Conservation (phyloP, 176 grass and related monocot genomes). For the Thalia dealbata region DNA sequence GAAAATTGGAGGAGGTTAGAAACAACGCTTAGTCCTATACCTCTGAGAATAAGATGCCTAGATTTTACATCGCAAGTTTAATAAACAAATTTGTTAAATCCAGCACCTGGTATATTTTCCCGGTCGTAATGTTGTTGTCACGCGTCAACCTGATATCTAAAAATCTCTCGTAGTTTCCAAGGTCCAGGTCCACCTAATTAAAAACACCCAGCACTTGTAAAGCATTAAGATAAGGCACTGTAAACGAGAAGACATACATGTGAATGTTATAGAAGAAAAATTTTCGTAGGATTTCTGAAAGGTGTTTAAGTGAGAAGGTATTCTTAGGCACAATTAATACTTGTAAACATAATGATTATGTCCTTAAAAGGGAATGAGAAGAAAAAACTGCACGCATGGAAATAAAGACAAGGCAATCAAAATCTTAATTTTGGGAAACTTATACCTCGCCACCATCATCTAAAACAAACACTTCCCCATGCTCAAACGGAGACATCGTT, state of each 20-base stretch:
- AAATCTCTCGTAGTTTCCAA: slow-evolving; percentile 49
- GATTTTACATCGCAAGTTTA: not conserved
- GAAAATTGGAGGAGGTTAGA: slow-evolving; percentile 3
- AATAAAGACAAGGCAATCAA: not conserved
- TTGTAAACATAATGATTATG: not conserved
- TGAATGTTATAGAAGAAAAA: not conserved
- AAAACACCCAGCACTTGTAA: not conserved
- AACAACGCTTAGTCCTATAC: not conserved
- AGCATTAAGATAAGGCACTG: not conserved
- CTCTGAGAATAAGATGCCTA: not conserved
- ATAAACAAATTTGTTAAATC: not conserved
- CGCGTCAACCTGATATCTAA: slow-evolving; percentile 37
- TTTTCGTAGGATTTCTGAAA: not conserved
- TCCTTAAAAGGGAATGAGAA: not conserved
- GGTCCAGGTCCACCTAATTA: slow-evolving; percentile 46
- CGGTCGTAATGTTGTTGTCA: slow-evolving; percentile 45
- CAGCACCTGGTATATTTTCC: slow-evolving; percentile 45
- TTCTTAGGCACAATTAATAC: not conserved
- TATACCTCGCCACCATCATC: slow-evolving; percentile 17
- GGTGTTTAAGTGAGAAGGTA: not conserved
- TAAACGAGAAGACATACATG: not conserved
- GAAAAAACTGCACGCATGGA: not conserved
- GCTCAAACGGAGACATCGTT: slow-evolving; percentile 16
- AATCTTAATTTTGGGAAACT: not conserved
- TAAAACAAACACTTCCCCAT: slow-evolving; percentile 14